A percentile compares a stretch with the other conserved stretches of the same genome.
phyloP scores from a whole-genome alignment of 169 alveolate species.

The Sarcocystis neurona region DNA sequence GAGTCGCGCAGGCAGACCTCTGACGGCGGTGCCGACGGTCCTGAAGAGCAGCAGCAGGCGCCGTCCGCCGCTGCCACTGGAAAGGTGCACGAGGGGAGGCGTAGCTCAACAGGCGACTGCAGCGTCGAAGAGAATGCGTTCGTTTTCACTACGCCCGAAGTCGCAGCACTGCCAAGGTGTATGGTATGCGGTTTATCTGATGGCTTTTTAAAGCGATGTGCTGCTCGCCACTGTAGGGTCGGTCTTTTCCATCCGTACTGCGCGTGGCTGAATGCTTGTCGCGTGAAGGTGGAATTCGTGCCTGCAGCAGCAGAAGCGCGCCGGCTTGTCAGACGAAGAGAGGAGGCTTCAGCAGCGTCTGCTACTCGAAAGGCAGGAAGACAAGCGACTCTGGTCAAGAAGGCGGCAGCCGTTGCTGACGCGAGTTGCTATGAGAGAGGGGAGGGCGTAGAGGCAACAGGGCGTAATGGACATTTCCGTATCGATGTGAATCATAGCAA shows the following conservation, averaged over 20 bases:
- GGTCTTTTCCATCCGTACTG: conserved; percentile 14
- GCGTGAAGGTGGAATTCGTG: background rate
- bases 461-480: too few relatives aligned
- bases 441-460: too few relatives aligned
- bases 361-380: too few relatives aligned
- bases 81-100: too few relatives aligned
- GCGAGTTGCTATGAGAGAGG: too few relatives aligned
- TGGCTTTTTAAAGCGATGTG: background rate
- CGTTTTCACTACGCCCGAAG: too few relatives aligned
- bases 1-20: background rate
- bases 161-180: conserved; percentile 17
- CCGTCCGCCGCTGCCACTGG: too few relatives aligned
- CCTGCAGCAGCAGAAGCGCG: background rate
- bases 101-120: background rate
- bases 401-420: too few relatives aligned
- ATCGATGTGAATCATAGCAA: too few relatives aligned
- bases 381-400: too few relatives aligned
- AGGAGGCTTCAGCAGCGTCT: too few relatives aligned
- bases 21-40: background rate
- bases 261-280: conserved; percentile 18
- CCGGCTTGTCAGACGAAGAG: too few relatives aligned
- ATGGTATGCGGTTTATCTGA: background rate
- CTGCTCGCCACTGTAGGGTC: background rate
- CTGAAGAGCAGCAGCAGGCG: background rate
- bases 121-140: background rate